Conservation (phyloP, 805 yeast genomes). For the Candida cerambycidarum region DNA sequence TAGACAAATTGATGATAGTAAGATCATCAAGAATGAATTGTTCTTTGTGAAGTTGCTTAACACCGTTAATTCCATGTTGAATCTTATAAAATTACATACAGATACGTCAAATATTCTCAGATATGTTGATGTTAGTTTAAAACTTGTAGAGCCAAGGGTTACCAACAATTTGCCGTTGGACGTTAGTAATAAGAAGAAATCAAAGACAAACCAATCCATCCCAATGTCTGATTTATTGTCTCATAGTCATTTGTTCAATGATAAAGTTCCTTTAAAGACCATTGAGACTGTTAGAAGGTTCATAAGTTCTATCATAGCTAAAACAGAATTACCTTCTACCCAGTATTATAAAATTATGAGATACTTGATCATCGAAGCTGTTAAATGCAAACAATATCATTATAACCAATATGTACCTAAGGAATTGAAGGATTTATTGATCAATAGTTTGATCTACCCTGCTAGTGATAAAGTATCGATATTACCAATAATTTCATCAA, state of each 20-base stretch:
- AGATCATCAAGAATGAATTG: constrained; percentile 36
- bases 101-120: constrained; percentile 56
- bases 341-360: constrained; percentile 57
- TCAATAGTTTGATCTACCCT: constrained; percentile 65
- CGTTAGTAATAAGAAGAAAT: constrained; percentile 28
- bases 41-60: constrained; percentile 39
- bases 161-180: constrained; percentile 10
- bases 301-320: constrained; percentile 47
- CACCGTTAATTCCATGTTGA: constrained; percentile 27
- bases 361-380: constrained; percentile 36
- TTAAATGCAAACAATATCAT: constrained; percentile 23
- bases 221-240: constrained; percentile 70
- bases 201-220: constrained; percentile 40
- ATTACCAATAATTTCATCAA: constrained; percentile 64
- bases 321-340: constrained; percentile 56
- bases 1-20: constrained; percentile 28
- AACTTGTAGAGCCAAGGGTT: constrained; percentile 38
- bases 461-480: constrained; percentile 62
- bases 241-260: constrained; percentile 56
- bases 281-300: constrained; percentile 41
- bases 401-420: constrained; percentile 22
- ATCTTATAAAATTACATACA: constrained; percentile 37
- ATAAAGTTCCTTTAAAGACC: constrained; percentile 40
- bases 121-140: constrained; percentile 56
- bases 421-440: constrained; percentile 41